Evolutionary conservation across 1,284 basidiomycete genomes (phyloP).

Genomic region (Apiotrichum akiyoshidainum): DNA sequence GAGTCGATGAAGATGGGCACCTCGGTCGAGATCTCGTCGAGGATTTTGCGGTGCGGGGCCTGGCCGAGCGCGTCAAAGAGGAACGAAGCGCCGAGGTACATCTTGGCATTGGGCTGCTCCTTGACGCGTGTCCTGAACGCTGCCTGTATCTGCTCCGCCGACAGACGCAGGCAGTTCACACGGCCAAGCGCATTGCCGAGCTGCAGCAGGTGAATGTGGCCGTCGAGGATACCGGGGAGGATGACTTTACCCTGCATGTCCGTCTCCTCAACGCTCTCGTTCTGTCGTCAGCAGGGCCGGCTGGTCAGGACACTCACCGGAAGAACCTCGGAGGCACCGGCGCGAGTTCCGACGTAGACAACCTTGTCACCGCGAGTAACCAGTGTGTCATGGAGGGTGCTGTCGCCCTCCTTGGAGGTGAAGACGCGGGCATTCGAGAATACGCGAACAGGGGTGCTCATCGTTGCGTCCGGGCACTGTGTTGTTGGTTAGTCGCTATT

Average conservation of each 20-base stretch:
- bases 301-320: neutral
- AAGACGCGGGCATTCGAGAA: conserved; percentile 32
- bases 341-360: conserved; percentile 18
- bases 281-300: neutral
- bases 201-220: conserved; percentile 34
- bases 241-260: conserved; percentile 27
- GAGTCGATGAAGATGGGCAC: conserved; percentile 37
- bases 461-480: neutral
- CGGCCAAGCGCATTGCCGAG: conserved; percentile 25
- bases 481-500: too few relatives aligned
- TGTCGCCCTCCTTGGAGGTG: conserved; percentile 20
- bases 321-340: neutral
- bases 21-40: conserved; percentile 28
- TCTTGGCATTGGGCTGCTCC: conserved; percentile 14
- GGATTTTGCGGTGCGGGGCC: conserved; percentile 15
- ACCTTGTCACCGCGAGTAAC: conserved; percentile 20
- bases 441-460: neutral
- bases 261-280: neutral
- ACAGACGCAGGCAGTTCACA: conserved; percentile 10
- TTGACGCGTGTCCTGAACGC: conserved; percentile 5
- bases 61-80: conserved; percentile 25
- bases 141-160: conserved; percentile 20
- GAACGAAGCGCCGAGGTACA: conserved; percentile 25
- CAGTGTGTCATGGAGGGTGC: conserved; percentile 21
- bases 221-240: conserved; percentile 35